Base-by-base conservation (phyloP, 192 early-diverging fungal genomes). In the Allomyces macrogynus region DNA sequence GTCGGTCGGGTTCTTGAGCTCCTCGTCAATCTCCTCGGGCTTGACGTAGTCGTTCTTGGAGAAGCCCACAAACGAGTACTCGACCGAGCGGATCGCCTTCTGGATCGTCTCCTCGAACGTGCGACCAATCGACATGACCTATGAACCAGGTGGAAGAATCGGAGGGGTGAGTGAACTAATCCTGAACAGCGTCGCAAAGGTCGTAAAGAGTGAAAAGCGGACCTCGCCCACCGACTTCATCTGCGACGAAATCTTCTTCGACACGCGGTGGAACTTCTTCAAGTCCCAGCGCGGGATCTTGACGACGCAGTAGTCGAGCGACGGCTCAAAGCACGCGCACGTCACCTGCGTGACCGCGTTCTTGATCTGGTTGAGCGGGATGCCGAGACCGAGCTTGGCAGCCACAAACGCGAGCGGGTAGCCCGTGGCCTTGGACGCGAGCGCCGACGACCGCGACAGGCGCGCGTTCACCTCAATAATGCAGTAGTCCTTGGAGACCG, bases 391-490 rank as follows among this genome's bases (percentile, higher is more conserved):
- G 24, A 98, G 76, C 76, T 98, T 98, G 69, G 95, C 93, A 7
- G 95, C 93, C 43, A 98, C 90, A 75, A 98, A 98, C 11, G 95
- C 95, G 65, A 98, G 78, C 22, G 95, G 95, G 74, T 96, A 98
- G 22, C 95, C 95, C 5, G 95, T 98, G 10, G 95, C 95, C 73
- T 98, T 98, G 67, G 89, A 91, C 18, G 95, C 95, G 23, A 98
- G 80, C 14, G 95, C 95, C 20, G 89, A 90, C 64, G 83, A 86
- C 71, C 95, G 84, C 67, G 88, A 90, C 24, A 98, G 77, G 65
- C 95, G 89, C 24, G 95, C 95, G 70, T 98, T 98, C 70, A 98
- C 93, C 79, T 98, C 95, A 67, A 98, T 98, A 70, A 98, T 90
- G 76, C 89, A 88, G 79, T 94, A 98, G 76, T 98, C 95, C 76